Conservation (phyloP, 2,329 filamentous ascomycete species). For the Arthroderma sp. region DNA sequence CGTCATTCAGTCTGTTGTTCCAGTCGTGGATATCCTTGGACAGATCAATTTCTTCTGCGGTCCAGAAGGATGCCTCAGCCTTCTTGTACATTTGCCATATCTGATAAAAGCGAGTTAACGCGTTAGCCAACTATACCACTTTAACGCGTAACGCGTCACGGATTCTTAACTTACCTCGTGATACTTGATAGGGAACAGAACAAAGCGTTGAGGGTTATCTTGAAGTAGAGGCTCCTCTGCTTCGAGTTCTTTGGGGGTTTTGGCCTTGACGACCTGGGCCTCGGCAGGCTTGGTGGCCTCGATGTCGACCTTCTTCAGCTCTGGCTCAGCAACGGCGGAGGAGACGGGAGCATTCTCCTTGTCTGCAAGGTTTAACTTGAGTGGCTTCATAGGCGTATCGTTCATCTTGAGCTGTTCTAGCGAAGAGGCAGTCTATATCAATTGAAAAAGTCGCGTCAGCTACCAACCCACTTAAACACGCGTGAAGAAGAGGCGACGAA, state of each 20-base stretch:
- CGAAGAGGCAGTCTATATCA: constrained; percentile 62
- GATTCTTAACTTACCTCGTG: constrained; percentile 69
- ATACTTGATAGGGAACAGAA: constrained; percentile 98
- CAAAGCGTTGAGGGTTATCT: constrained; percentile 92
- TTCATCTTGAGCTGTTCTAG: constrained; percentile 80
- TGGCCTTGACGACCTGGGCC: constrained; percentile 26
- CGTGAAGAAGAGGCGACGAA: constrained; percentile 23
- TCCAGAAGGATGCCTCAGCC: constrained; percentile 99
- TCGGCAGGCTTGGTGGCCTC: constrained; percentile 37
- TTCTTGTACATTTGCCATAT: constrained; percentile 99
- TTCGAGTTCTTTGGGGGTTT: constrained; percentile 55
- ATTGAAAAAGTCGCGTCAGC: constrained; percentile 26
- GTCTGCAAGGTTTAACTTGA: constrained; percentile 59
- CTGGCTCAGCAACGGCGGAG: constrained; percentile 39
- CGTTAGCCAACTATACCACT: constrained; percentile 43
- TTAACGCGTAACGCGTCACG: constrained; percentile 43
- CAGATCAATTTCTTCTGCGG: constrained; percentile 96
- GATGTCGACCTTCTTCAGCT: constrained; percentile 41
- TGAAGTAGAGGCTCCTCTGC: constrained; percentile 79
- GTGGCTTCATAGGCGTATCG: constrained; percentile 82
- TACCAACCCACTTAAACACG: constrained; percentile 19
- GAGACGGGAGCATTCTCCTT: constrained; percentile 66
- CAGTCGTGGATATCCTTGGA: constrained; percentile 99
- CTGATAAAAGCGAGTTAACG: constrained; percentile 38
- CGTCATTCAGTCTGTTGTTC: constrained; percentile 94